These are phyloP conservation scores for Trichosporon sp. DNA, from an alignment of 1,284 basidiomycete species.

Conservation along the genomic window DNA sequence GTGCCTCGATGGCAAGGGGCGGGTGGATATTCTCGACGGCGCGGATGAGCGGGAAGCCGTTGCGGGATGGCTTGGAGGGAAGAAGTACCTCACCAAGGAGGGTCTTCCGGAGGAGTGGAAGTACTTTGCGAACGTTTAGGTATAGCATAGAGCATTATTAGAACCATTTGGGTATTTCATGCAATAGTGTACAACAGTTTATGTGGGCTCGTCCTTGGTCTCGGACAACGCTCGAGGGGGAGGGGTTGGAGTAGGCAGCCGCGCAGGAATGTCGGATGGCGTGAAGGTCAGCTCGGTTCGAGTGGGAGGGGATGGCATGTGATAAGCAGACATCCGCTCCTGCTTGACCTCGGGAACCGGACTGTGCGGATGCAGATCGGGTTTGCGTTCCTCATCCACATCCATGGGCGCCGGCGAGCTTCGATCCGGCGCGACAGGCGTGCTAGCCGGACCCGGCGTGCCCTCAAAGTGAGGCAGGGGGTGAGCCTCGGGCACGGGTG, in stretches of 20 bases:
- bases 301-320: neutral
- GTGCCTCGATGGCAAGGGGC: slow-evolving; percentile 61
- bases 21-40: slow-evolving; percentile 60
- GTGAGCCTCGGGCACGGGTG: neutral
- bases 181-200: slow-evolving; percentile 17
- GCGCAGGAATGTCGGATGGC: neutral
- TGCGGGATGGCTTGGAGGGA: slow-evolving; percentile 46
- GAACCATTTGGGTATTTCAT: slow-evolving; percentile 1
- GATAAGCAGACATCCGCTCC: neutral
- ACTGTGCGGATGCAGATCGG: too few species aligned
- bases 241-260: neutral
- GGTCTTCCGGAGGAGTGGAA: slow-evolving; percentile 38
- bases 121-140: slow-evolving; percentile 23
- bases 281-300: neutral
- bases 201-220: neutral
- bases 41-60: slow-evolving; percentile 49
- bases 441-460: neutral
- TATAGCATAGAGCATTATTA: neutral
- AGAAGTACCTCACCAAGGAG: slow-evolving; percentile 46
- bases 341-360: neutral
- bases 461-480: neutral
- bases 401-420: slow-evolving; percentile 7
- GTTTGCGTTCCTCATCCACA: too few species aligned
- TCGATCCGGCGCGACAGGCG: neutral
- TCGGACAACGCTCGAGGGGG: neutral